Evolutionary conservation across 768 basidiomycete genomes (phyloP).

Genomic region (Psilocybe tampanensis): DNA sequence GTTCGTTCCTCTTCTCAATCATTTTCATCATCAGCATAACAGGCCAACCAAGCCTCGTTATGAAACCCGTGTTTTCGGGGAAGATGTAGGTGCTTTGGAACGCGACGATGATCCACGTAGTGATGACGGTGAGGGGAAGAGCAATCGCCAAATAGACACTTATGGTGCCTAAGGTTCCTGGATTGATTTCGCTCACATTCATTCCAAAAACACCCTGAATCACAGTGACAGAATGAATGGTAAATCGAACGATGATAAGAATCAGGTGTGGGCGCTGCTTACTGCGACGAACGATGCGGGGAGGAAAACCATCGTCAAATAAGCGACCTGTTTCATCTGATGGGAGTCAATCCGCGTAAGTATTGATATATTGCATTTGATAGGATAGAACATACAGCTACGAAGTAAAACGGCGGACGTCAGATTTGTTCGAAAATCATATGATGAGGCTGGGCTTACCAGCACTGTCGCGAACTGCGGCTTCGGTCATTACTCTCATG

Average conservation of each 20-base stretch:
- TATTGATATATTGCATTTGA: neutral
- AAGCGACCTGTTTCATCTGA: slow-evolving; percentile 61
- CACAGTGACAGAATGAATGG: neutral
- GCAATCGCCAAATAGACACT: slow-evolving; percentile 43
- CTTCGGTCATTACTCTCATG: slow-evolving; percentile 55
- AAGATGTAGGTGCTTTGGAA: slow-evolving; percentile 48
- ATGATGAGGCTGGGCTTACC: slow-evolving; percentile 35
- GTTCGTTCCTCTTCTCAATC: neutral
- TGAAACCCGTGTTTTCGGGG: slow-evolving; percentile 17
- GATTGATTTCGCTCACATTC: slow-evolving; percentile 52
- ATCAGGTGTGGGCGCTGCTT: slow-evolving; percentile 17
- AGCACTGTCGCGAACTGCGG: slow-evolving; percentile 50
- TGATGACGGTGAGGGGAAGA: slow-evolving; percentile 46
- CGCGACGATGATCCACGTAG: slow-evolving; percentile 53
- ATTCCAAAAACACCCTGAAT: slow-evolving; percentile 58
- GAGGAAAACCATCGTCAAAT: slow-evolving; percentile 63
- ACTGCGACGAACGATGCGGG: slow-evolving; percentile 58
- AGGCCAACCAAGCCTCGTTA: slow-evolving; percentile 26
- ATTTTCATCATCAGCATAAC: slow-evolving; percentile 10
- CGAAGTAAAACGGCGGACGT: neutral
- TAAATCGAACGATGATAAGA: neutral
- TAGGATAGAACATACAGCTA: slow-evolving; percentile 20
- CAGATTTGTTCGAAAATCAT: neutral
- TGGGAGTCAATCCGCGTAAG: slow-evolving; percentile 1
- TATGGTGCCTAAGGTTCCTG: slow-evolving; percentile 38